Evolutionary conservation across 306 rosid genomes (phyloP), one percentile per base, ranked within the genome.

Genomic region (Styphnolobium japonicum): DNA sequence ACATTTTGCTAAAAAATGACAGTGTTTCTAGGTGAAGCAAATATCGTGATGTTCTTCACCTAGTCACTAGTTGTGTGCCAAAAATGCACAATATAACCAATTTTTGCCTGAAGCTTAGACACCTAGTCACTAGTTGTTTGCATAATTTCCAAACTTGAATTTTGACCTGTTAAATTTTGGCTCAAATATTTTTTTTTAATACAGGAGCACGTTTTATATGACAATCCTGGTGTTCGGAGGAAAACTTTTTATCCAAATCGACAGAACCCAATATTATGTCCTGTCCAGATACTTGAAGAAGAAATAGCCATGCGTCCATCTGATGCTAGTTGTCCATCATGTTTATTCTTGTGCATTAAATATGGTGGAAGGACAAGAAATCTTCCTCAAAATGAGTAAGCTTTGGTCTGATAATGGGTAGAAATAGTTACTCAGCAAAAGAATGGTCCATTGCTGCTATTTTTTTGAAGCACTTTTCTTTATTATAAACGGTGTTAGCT

Each of bases 291-390:
- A 78, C 92, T 94, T 4, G 92, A 86, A 77, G 96, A 94, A 81
- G 98, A 94, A 86, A 92, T 81, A 68, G 66, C 80, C 58, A 94
- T 94, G 98, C 94, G 98, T 49, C 96, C 97, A 51, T 90, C 84
- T 11, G 97, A 90, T 86, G 68, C 84, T 49, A 82, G 79, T 73
- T 92, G 97, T 65, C 98, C 96, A 73, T 94, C 98, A 48, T 86
- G 87, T 87, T 84, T 94, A 67, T 94, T 94, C 90, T 87, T 94
- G 82, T 94, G 98, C 73, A 94, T 94, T 60, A 94, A 94, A 84
- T 94, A 94, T 69, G 97, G 98, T 65, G 98, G 98, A 84, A 92
- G 97, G 68, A 94, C 98, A 55, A 90, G 98, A 81, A 94, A 94
- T 76, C 88, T 90, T 77, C 98, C 98, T 40, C 98, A 90, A 80